Evolutionary conservation across 306 rosid species (phyloP), one percentile per base, ranked within the genome.

Genomic region (Corylus avellana): DNA sequence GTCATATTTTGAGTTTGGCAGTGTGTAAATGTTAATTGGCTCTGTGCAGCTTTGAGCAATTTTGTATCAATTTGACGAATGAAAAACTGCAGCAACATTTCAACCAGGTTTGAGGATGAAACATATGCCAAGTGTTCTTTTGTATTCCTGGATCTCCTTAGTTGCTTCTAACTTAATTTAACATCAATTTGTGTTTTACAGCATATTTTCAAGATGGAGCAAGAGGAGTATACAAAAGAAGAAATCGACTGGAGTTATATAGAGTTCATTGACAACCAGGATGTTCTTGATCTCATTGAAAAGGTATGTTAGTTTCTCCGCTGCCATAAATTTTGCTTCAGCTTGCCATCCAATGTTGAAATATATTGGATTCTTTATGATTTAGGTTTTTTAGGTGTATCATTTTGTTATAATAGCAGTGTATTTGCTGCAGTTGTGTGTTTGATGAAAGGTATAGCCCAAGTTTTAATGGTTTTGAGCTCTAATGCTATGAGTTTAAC

Each of bases 131-230:
- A 42, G 7, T 51, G 42, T 82, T 75, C 25, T 79, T 73, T 75
- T 72, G 73, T 66, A 73, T 78, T 84, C 32, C 47, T 78, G 12
- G 56, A 73, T 81, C 64, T 75, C 58, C 47, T 57, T 18, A 37
- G 35, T 71, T 66, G 64, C 32, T 76, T 82, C 58, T 39, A 47
- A 77, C 44, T 77, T 73, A 64, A 27, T 18, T 74, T 59, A 72
- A 74, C 74, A 32, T 82, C 46, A 64, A 73, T 76, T 37, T 74
- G 68, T 74, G 67, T 77, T 81, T 75, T 78, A 81, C 92, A 94
- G 98, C 98, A 94, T 66, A 97, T 94, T 76, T 94, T 94, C 91
- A 94, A 94, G 89, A 91, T 94, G 98, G 98, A 94, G 91, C 98
- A 94, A 88, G 98, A 94, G 82, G 98, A 94, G 79, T 94, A 94